phyloP scores from a whole-genome alignment of 1,284 basidiomycete species.

The Fomitopsis palustris region DNA sequence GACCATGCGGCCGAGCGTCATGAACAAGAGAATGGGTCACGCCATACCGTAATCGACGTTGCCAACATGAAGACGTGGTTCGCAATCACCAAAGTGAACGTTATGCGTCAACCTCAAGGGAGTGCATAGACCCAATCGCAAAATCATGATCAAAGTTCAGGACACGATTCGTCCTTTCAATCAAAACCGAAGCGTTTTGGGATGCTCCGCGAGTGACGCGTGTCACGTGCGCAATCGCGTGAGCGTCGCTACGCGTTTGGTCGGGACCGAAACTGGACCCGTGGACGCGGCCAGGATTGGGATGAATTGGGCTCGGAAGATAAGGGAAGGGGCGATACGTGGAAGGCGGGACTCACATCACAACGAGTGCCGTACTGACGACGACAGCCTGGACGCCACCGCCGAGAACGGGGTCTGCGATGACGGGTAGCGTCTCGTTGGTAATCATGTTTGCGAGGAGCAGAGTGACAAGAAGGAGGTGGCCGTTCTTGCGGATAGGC shows the following conservation, averaged over 20 bases:
- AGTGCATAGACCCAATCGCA: no score
- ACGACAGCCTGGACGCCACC: slow-evolving; percentile 81
- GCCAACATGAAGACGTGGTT: no score
- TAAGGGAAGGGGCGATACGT: background rate
- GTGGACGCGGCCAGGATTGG: background rate
- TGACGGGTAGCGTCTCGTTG: slow-evolving; percentile 90
- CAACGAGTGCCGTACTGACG: slow-evolving; percentile 82
- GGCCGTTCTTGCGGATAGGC: slow-evolving; percentile 84
- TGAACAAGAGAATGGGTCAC: no score
- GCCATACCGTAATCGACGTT: no score
- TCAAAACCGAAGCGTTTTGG: no score
- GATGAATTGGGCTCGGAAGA: background rate
- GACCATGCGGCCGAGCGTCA: no score
- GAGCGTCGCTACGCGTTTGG: background rate
- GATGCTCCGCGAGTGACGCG: background rate
- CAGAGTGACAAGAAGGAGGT: slow-evolving; percentile 80
- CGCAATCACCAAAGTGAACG: no score
- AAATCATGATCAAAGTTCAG: no score
- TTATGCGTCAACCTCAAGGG: no score
- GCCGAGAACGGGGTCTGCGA: slow-evolving; percentile 84
- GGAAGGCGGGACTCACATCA: slow-evolving; percentile 57
- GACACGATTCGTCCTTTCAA: no score
- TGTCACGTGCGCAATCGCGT: background rate
- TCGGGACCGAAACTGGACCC: background rate
- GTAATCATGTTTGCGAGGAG: slow-evolving; percentile 87